These are phyloP conservation scores for Blastomyces parvus DNA, from an alignment of 2,329 filamentous ascomycete species.

Conservation along the genomic window DNA sequence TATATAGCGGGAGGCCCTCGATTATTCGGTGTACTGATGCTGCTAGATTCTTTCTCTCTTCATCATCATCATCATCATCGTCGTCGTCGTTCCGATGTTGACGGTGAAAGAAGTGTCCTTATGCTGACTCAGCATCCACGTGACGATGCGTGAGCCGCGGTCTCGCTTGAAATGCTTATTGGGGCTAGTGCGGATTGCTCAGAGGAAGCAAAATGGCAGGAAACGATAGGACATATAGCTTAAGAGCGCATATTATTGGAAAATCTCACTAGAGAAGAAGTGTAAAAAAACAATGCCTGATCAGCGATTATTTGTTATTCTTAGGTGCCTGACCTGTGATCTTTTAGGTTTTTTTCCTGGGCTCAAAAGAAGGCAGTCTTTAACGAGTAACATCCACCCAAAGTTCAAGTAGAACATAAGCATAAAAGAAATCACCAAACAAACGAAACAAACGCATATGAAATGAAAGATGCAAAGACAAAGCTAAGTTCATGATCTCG, in stretches of 20 bases:
- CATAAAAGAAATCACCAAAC: background rate
- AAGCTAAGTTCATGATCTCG: background rate
- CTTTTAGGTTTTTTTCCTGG: too few relatives aligned
- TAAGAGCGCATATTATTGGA: too few relatives aligned
- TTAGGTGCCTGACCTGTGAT: background rate
- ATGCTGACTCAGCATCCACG: background rate
- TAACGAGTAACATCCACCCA: too few relatives aligned
- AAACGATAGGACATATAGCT: too few relatives aligned
- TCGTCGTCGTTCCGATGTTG: background rate
- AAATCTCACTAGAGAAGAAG: too few relatives aligned
- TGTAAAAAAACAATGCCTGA: background rate
- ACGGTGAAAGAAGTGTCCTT: slow-evolving; percentile 5
- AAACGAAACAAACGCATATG: background rate
- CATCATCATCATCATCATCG: too few relatives aligned
- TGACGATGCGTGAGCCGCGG: background rate
- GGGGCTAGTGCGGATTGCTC: slow-evolving; percentile 1
- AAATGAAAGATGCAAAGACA: background rate
- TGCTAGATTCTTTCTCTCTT: background rate
- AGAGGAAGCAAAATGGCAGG: too few relatives aligned
- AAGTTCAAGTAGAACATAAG: background rate
- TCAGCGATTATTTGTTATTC: background rate
- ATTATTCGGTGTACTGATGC: background rate
- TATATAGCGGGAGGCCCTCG: background rate
- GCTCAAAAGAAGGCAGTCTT: too few relatives aligned
- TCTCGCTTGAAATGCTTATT: slow-evolving; percentile 10